Base-by-base conservation (phyloP, 1,139 yeast species). In the Suzukiozyma palmioleophila region DNA sequence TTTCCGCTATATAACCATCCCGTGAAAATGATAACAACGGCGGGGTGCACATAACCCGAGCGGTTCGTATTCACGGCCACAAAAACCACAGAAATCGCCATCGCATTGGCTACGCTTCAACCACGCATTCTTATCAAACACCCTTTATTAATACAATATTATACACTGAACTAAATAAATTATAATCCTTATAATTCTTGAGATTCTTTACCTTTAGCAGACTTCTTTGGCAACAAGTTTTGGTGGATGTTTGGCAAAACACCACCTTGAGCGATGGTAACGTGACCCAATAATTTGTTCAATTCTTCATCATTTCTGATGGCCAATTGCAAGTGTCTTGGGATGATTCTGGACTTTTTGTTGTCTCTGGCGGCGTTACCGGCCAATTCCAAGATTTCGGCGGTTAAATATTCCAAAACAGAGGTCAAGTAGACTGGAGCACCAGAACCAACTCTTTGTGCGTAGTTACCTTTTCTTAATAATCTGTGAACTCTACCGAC, bases 361-460 rank as follows among this genome's bases (percentile, higher is more conserved):
- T 90, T 86, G 65, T 90, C 97, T 74, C 96, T 88, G 43, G 97
- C 97, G 48, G 97, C 97, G 71, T 90, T 92, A 77, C 97, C 97
- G 48, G 97, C 97, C 75, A 90, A 82, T 75, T 90, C 97, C 57
- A 90, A 79, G 52, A 90, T 89, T 81, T 90, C 97, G 52, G 97
- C 97, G 54, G 97, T 90, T 63, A 90, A 78, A 68, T 90, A 90
- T 73, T 90, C 97, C 57, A 90, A 81, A 44, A 90, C 97, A 37
- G 97, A 95, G 53, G 97, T 92, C 57, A 90, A 77, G 75, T 89
- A 90, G 51, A 90, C 94, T 69, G 94, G 94, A 57, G 95, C 95
- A 79, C 96, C 97, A 54, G 97, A 90, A 81, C 97, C 97, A 60
- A 90, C 84, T 80, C 97, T 86, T 78, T 90, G 97, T 59, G 97